Conservation (phyloP, 1,284 basidiomycete genomes). For the Pseudomicrostroma phylloplanum region DNA sequence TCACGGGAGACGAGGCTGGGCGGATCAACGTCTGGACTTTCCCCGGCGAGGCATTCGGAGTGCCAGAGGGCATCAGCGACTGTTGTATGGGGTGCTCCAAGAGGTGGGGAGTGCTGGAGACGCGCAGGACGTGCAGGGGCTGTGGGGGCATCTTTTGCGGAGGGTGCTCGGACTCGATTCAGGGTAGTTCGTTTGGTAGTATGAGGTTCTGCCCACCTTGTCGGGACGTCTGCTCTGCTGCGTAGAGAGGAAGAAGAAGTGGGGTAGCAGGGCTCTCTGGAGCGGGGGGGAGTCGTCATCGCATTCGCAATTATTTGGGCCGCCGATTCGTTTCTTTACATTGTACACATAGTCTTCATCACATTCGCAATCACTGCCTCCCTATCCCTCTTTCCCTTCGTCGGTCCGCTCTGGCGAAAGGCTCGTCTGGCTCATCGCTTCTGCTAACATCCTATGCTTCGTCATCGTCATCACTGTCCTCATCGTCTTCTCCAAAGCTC, state of each 20-base stretch:
- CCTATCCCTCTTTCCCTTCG: neutral
- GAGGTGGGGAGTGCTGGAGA: constrained; percentile 38
- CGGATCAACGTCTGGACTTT: constrained; percentile 41
- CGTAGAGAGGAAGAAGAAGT: neutral
- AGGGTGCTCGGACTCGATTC: constrained; percentile 16
- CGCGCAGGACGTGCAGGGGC: constrained; percentile 23
- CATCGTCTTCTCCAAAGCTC: constrained; percentile 7
- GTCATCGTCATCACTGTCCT: constrained; percentile 12
- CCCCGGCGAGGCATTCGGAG: constrained; percentile 32
- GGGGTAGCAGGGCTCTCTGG: too few species aligned
- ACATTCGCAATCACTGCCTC: neutral
- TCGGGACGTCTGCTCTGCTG: neutral
- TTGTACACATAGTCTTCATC: too few species aligned
- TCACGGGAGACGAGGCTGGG: constrained; percentile 40
- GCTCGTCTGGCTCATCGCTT: too few species aligned
- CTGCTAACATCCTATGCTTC: neutral
- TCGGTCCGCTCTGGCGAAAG: neutral
- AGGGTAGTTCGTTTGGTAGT: neutral
- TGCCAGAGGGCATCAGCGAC: constrained; percentile 26
- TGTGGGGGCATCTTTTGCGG: constrained; percentile 40
- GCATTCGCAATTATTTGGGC: too few species aligned
- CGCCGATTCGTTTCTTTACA: too few species aligned
- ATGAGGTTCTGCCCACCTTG: neutral
- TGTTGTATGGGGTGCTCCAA: constrained; percentile 31
- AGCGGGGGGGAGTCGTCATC: too few species aligned